Percentiles rank a stretch among this genome's conserved stretches.
phyloP scores from a whole-genome alignment of 2,329 filamentous ascomycete species.

The Sclerotinia glacialis region DNA sequence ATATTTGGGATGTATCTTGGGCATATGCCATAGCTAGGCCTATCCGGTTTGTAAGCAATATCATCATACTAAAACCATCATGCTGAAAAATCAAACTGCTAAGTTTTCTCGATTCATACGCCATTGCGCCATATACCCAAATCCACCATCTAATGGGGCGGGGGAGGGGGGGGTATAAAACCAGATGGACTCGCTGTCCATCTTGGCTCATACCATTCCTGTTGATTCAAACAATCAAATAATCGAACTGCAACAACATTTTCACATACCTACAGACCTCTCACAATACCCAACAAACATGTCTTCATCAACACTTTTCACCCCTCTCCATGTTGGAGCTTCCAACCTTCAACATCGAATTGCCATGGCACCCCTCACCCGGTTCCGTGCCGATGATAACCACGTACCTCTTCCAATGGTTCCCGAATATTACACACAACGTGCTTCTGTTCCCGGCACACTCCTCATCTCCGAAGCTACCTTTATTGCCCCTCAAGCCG shows the following conservation, averaged over 20 bases:
- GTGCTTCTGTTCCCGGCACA: slow-evolving; percentile 50
- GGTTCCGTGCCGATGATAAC: slow-evolving; percentile 48
- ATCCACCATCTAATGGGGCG: too few relatives aligned
- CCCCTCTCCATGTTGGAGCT: slow-evolving; percentile 45
- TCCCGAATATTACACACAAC: slow-evolving; percentile 53
- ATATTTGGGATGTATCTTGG: too few relatives aligned
- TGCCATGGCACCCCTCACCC: slow-evolving; percentile 57
- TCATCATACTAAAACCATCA: neutral
- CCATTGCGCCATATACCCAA: neutral
- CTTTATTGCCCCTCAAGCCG: slow-evolving; percentile 46
- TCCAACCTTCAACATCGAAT: slow-evolving; percentile 46
- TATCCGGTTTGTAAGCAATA: neutral
- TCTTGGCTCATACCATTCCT: neutral
- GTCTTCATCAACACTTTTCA: slow-evolving; percentile 42
- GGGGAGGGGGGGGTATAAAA: neutral
- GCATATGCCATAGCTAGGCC: neutral
- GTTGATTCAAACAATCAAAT: neutral
- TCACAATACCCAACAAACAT: slow-evolving; percentile 9
- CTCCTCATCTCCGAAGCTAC: slow-evolving; percentile 56
- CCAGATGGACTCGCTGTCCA: neutral
- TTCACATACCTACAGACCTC: neutral
- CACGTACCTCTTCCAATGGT: slow-evolving; percentile 48
- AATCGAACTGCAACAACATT: neutral
- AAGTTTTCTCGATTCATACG: neutral
- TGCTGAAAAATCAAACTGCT: slow-evolving; percentile 1